Percentiles rank a stretch among this genome's conserved stretches.
phyloP scores from a whole-genome alignment of 495 filamentous ascomycete species.

The Hypoxylon subgilvum region DNA sequence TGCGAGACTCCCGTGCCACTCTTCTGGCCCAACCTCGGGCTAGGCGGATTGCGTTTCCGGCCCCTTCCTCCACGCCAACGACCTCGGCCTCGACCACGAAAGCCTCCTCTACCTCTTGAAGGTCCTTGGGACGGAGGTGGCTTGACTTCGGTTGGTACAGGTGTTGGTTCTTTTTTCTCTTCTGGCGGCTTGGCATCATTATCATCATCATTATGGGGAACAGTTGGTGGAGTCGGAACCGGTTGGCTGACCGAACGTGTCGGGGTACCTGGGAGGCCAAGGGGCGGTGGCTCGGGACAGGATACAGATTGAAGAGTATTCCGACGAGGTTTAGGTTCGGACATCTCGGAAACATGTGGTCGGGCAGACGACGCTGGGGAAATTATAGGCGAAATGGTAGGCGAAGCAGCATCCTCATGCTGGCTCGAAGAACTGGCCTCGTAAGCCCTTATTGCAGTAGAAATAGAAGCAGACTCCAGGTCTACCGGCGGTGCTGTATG shows the following conservation, averaged over 20 bases:
- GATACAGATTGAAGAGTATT: conserved; percentile 42
- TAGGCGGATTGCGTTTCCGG: conserved; percentile 30
- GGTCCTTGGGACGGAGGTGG: conserved; percentile 11
- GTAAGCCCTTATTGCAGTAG: conserved; percentile 25
- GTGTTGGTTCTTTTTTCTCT: not conserved
- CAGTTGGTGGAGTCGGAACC: conserved; percentile 27
- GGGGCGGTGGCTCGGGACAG: conserved; percentile 32
- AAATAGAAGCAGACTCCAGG: conserved; percentile 23
- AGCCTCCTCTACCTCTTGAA: conserved; percentile 28
- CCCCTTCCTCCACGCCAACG: conserved; percentile 36
- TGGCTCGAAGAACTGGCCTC: conserved; percentile 15
- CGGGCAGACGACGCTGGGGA: conserved; percentile 14
- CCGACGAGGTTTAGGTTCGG: conserved; percentile 36
- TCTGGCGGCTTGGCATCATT: not conserved
- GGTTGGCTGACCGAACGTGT: conserved; percentile 40
- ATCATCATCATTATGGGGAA: no score
- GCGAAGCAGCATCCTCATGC: conserved; percentile 22
- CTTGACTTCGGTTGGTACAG: conserved; percentile 4
- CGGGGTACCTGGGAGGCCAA: conserved; percentile 32
- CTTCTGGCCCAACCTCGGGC: conserved; percentile 16
- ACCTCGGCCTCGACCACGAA: conserved; percentile 35
- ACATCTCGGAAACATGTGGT: conserved; percentile 8
- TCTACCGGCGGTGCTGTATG: not conserved
- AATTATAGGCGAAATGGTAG: conserved; percentile 7
- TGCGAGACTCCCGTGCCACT: conserved; percentile 3